Evolutionary conservation across 352 stramenopile genomes (phyloP).

Genomic region (Globisporangium apiculatum): DNA sequence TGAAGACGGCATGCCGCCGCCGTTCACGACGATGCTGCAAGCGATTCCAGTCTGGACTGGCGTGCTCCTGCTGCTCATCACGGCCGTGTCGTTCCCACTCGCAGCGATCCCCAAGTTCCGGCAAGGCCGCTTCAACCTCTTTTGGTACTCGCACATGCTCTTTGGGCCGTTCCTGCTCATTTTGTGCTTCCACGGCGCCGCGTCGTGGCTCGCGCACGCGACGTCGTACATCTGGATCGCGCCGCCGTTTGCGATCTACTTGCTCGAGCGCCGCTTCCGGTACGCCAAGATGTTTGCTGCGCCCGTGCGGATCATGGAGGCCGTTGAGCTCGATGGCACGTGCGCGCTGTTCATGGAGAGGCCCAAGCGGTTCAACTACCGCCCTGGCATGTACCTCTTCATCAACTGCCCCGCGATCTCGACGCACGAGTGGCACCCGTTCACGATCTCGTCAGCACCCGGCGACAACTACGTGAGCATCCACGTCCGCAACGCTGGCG

Average conservation of each 20-base stretch:
- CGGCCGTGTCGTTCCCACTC: slow-evolving; percentile 56
- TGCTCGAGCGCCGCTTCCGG: slow-evolving; percentile 60
- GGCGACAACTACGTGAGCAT: slow-evolving; percentile 77
- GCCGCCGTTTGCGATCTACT: slow-evolving; percentile 62
- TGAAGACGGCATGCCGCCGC: slow-evolving; percentile 31
- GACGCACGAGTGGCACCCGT: slow-evolving; percentile 85
- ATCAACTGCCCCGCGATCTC: slow-evolving; percentile 83
- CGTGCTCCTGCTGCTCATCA: slow-evolving; percentile 60
- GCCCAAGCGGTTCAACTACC: slow-evolving; percentile 62
- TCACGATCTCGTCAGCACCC: slow-evolving; percentile 87
- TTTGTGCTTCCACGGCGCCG: slow-evolving; percentile 51
- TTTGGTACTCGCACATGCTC: slow-evolving; percentile 82
- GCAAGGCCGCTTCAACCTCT: slow-evolving; percentile 71
- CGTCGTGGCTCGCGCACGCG: slow-evolving; percentile 48
- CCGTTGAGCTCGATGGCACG: slow-evolving; percentile 56
- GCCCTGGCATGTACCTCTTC: slow-evolving; percentile 84
- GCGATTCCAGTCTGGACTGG: slow-evolving; percentile 64
- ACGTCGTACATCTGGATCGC: slow-evolving; percentile 63
- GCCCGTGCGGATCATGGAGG: slow-evolving; percentile 59
- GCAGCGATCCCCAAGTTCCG: slow-evolving; percentile 68
- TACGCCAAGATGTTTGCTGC: slow-evolving; percentile 67
- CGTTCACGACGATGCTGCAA: slow-evolving; percentile 63
- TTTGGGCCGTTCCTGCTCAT: slow-evolving; percentile 66
- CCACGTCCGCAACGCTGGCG: slow-evolving; percentile 67
- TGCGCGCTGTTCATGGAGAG: slow-evolving; percentile 75